Conservation (phyloP, 208 protist species). For the Leishmania tarentolae region DNA sequence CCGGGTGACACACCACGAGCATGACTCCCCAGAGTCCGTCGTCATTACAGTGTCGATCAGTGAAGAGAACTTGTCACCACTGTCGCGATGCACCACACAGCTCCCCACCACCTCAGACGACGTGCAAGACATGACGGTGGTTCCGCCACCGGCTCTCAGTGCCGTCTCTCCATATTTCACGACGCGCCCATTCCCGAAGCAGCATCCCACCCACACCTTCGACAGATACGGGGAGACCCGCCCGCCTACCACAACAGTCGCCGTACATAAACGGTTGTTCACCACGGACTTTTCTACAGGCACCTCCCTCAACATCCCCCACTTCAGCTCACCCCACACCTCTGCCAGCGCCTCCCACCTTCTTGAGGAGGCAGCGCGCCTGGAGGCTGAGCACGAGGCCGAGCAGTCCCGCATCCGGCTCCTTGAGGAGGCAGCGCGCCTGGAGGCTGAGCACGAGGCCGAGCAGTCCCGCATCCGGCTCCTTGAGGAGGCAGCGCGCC, state of each 20-base stretch:
- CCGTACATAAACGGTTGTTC: no score
- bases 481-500: slow-evolving; percentile 1
- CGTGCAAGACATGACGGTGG: background rate
- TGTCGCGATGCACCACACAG: background rate
- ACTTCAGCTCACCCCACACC: fast-evolving
- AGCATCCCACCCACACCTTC: background rate
- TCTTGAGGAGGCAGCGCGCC: background rate
- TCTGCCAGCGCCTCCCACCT: no score
- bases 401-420: no score
- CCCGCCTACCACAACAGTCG: no score
- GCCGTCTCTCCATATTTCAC: background rate
- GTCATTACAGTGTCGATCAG: background rate
- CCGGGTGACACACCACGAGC: background rate
- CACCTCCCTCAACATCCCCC: fast-evolving
- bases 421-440: slow-evolving; percentile 6
- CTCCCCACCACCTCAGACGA: background rate
- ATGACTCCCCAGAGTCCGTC: background rate
- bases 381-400: slow-evolving; percentile 1
- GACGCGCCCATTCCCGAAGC: background rate
- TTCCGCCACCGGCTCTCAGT: background rate
- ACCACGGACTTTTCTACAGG: no score
- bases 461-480: background rate
- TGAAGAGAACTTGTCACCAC: background rate
- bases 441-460: background rate
- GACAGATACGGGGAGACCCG: background rate